Evolutionary conservation across 495 filamentous ascomycete species (phyloP), one percentile per base, ranked within the genome.

Genomic region (Hyaloscypha variabilis): DNA sequence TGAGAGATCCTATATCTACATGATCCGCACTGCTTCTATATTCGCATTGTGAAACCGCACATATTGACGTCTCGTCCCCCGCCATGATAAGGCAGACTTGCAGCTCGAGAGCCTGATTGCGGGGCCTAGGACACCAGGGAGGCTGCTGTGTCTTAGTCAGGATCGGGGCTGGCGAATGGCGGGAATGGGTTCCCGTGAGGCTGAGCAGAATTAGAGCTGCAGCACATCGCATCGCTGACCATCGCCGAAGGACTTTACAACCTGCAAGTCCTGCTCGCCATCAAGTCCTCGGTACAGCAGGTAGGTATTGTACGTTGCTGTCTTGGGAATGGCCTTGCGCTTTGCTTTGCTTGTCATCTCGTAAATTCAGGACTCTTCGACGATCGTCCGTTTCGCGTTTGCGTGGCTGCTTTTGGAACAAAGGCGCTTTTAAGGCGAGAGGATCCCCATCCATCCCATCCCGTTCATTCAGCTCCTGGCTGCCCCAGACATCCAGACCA

Each of bases 71-170:
- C 54, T 28, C 26, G 29, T 30, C 29, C 25, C 28, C 10, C 8
- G 14, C 26, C 26, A 3, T 31, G 5, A n/a, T 67, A 61, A 57
- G 60, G 60, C 65, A 64, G 65, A 67, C 60, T 59, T 61, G 65
- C 60, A 30, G 10, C 19, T 50, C 17, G 39, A 42, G 31, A 64
- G 62, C 58, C 66, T 64, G 56, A 69, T 28, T 62, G 67, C 57
- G 62, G 67, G 67, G 67, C 62, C 26, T n/a, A 58, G 26, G n/a
- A n/a, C 49, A 17, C 19, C 28, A 8, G n/a, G 30, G 8, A 29
- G 55, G 30, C 23, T 58, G 26, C 25, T 21, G 31, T 21, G 14
- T 34, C 30, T 31, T 58, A 58, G 53, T 34, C 55, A 34, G 55
- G 30, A 28, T 24, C 34, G 17, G 21, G 19, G 36, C 2, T 26